Conservation (phyloP, 1,284 basidiomycete genomes). For the Irpex rosettiformis region DNA sequence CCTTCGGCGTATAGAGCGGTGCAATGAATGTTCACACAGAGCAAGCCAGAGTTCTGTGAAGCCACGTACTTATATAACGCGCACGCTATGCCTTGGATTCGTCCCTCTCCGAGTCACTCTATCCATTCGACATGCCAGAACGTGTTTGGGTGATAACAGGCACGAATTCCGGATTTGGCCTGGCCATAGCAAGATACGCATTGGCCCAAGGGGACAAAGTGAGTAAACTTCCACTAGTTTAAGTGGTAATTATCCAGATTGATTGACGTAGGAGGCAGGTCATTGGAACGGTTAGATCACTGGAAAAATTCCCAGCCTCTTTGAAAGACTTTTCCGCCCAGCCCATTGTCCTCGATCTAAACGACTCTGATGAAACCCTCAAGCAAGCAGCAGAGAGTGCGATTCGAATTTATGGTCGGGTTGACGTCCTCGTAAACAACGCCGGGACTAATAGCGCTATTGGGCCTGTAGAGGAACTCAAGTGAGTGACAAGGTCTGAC, state of each 20-base stretch:
- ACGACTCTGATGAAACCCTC: conserved; percentile 21
- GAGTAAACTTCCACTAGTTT: not conserved
- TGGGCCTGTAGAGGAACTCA: conserved; percentile 28
- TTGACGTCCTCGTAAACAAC: conserved; percentile 24
- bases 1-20: no score
- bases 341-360: conserved; percentile 24
- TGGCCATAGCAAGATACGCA: conserved; percentile 22
- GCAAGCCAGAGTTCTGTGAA: no score
- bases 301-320: conserved; percentile 18
- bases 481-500: conserved; percentile 16
- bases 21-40: no score
- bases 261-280: conserved; percentile 23
- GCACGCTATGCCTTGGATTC: no score
- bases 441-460: conserved; percentile 21
- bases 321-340: conserved; percentile 19
- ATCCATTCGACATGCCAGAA: not conserved
- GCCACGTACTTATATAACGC: no score
- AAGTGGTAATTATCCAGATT: not conserved
- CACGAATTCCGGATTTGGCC: conserved; percentile 29
- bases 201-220: conserved; percentile 27
- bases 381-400: conserved; percentile 18
- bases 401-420: conserved; percentile 15
- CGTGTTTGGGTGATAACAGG: conserved; percentile 30
- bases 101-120: no score
- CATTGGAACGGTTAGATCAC: conserved; percentile 23